Evolutionary conservation across 352 stramenopile genomes (phyloP).

Genomic region (Globisporangium okanoganense): DNA sequence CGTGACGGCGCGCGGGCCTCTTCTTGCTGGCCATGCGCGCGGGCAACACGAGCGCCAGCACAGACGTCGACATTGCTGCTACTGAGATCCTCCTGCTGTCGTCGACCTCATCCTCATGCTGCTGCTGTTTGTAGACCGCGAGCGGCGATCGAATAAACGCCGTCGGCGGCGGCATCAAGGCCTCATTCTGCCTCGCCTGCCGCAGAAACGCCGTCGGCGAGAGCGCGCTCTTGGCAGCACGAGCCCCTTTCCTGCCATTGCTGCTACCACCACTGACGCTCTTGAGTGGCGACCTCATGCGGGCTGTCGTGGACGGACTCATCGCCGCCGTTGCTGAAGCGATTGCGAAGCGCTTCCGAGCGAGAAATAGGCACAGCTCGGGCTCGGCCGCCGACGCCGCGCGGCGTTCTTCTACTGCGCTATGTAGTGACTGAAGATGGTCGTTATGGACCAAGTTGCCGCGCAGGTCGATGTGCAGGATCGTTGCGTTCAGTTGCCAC

Average conservation of each 20-base stretch:
- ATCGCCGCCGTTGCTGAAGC: background rate
- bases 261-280: background rate
- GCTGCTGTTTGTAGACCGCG: slow-evolving; percentile 15
- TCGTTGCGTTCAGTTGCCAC: slow-evolving; percentile 37
- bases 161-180: background rate
- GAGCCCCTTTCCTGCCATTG: slow-evolving; percentile 6
- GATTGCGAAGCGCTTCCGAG: slow-evolving; percentile 30
- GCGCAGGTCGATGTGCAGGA: slow-evolving; percentile 40
- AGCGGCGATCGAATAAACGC: slow-evolving; percentile 18
- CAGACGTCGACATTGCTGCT: background rate
- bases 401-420: slow-evolving; percentile 26
- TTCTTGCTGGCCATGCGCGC: background rate
- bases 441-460: slow-evolving; percentile 57
- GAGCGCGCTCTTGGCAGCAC: slow-evolving; percentile 11
- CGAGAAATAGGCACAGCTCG: slow-evolving; percentile 46
- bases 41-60: slow-evolving; percentile 5
- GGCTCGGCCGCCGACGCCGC: slow-evolving; percentile 20
- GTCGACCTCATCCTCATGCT: background rate
- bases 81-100: background rate
- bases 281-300: slow-evolving; percentile 2
- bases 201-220: slow-evolving; percentile 57
- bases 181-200: slow-evolving; percentile 3
- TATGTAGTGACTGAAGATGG: slow-evolving; percentile 26
- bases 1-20: background rate
- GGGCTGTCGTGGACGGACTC: background rate